Percentiles rank a stretch among this genome's conserved stretches.
phyloP scores from a whole-genome alignment of 257 asterid genomes.

The Linaria vulgaris region DNA sequence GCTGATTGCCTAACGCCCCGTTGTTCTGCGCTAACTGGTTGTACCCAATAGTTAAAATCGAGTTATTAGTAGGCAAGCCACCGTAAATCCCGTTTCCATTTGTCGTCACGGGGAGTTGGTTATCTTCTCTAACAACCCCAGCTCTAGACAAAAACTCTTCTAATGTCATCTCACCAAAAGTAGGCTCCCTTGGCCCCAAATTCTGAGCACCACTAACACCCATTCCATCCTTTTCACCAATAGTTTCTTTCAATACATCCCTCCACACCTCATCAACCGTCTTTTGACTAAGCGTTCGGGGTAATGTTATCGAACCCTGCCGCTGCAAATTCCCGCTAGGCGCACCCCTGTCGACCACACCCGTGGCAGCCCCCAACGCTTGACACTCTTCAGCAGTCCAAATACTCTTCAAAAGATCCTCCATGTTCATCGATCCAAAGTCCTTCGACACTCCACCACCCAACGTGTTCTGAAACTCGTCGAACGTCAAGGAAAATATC shows the following conservation, averaged over 20 bases:
- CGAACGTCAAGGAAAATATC: slow-evolving; percentile 73
- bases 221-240: slow-evolving; percentile 38
- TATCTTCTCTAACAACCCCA: slow-evolving; percentile 76
- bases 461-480: slow-evolving; percentile 77
- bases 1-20: slow-evolving; percentile 47
- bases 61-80: slow-evolving; percentile 30
- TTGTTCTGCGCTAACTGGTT: slow-evolving; percentile 44
- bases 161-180: slow-evolving; percentile 80
- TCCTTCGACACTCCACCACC: slow-evolving; percentile 73
- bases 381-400: slow-evolving; percentile 90
- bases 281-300: slow-evolving; percentile 78
- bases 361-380: slow-evolving; percentile 36
- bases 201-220: slow-evolving; percentile 32
- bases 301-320: slow-evolving; percentile 87
- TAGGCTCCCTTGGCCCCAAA: slow-evolving; percentile 56
- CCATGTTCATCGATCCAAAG: slow-evolving; percentile 93
- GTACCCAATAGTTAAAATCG: slow-evolving; percentile 45
- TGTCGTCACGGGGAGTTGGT: slow-evolving; percentile 42
- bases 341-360: slow-evolving; percentile 24
- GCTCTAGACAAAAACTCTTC: slow-evolving; percentile 79
- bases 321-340: slow-evolving; percentile 64
- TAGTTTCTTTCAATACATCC: slow-evolving; percentile 55
- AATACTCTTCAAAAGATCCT: slow-evolving; percentile 80
- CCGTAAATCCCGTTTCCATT: slow-evolving; percentile 36
- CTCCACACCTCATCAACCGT: slow-evolving; percentile 90